Conservation (phyloP, 73 alveolate genomes). For the Paraurostyla sp. region DNA sequence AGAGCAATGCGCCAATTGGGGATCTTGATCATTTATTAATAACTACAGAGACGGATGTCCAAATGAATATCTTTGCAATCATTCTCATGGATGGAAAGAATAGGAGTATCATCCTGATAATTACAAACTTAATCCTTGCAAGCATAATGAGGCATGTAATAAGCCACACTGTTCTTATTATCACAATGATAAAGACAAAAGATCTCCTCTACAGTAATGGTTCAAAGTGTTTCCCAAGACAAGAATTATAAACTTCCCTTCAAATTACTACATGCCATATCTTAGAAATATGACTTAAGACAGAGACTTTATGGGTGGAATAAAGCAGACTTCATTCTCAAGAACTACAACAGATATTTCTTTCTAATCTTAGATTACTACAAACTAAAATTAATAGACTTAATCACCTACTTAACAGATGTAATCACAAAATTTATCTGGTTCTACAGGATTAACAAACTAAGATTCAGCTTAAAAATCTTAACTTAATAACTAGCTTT, state of each 20-base stretch:
- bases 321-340: conserved; percentile 52
- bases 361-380: conserved; percentile 2
- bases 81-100: conserved; percentile 95
- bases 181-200: conserved; percentile 72
- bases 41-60: conserved; percentile 84
- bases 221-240: conserved; percentile 70
- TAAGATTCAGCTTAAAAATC: no score
- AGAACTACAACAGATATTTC: conserved; percentile 62
- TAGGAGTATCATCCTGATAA: conserved; percentile 89
- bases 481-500: no score
- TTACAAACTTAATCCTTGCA: conserved; percentile 85
- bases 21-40: conserved; percentile 37
- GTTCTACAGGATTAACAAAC: no score
- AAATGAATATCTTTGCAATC: conserved; percentile 76
- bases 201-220: conserved; percentile 61
- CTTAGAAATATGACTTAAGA: conserved; percentile 50
- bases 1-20: conserved; percentile 77
- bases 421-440: no score
- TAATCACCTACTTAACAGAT: no score
- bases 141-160: conserved; percentile 65
- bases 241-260: conserved; percentile 52
- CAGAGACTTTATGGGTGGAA: conserved; percentile 58
- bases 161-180: conserved; percentile 78
- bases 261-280: conserved; percentile 72
- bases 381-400: not conserved